phyloP scores from a whole-genome alignment of 2,329 filamentous ascomycete genomes.

The Claviceps arundinis region DNA sequence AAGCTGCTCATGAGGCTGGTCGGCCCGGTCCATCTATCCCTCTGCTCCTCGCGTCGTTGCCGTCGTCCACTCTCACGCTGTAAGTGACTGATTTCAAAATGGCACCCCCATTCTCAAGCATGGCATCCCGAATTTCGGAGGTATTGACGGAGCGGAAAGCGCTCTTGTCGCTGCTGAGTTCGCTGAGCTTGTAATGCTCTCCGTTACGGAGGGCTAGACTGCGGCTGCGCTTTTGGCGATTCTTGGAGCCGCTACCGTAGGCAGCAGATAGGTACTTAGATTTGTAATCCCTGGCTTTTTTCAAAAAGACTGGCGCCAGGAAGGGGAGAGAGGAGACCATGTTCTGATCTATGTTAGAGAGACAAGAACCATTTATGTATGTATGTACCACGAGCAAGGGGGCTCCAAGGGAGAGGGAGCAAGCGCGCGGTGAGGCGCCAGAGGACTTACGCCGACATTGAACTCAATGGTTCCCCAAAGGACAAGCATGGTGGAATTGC shows the following conservation, averaged over 20 bases:
- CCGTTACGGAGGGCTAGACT: conserved; percentile 13
- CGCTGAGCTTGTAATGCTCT: conserved; percentile 26
- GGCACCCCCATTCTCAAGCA: conserved; percentile 17
- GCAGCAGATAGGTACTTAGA: conserved; percentile 19
- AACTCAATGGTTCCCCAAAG: conserved; percentile 45
- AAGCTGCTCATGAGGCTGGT: conserved; percentile 4
- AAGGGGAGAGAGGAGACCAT: conserved; percentile 34
- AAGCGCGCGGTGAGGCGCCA: neutral
- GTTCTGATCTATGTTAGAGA: conserved; percentile 19
- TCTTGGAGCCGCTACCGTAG: conserved; percentile 12
- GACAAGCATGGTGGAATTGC: conserved; percentile 42
- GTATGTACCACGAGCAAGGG: too few species aligned
- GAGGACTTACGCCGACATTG: conserved; percentile 36
- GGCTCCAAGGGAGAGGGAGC: neutral
- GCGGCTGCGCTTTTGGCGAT: conserved; percentile 9
- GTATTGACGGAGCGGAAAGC: conserved; percentile 15
- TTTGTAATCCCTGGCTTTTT: conserved; percentile 28
- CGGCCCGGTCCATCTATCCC: neutral
- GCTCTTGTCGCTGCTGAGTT: conserved; percentile 20
- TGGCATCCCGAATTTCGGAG: conserved; percentile 26
- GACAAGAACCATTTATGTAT: neutral
- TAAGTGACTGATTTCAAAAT: conserved; percentile 31
- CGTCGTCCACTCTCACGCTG: conserved; percentile 23
- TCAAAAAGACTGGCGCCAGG: conserved; percentile 29
- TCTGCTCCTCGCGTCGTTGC: conserved; percentile 7